Conservation (phyloP, 257 asterid genomes). For the Solanum acaule region DNA sequence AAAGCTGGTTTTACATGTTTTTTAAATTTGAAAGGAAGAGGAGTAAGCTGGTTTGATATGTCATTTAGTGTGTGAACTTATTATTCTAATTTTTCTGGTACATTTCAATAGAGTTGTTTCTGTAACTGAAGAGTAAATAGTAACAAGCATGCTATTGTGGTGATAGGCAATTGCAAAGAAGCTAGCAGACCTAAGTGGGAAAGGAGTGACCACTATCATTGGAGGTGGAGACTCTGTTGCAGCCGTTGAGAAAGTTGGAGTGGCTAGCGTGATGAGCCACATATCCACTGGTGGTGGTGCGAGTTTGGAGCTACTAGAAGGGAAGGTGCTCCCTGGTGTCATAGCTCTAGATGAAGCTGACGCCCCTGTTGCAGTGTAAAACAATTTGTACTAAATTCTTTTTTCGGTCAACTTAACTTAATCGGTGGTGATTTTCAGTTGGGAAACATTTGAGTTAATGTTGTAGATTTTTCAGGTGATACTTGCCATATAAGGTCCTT, state of each 20-base stretch:
- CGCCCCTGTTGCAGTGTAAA: constrained; percentile 54
- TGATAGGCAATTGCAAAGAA: constrained; percentile 68
- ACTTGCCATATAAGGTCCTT: neutral
- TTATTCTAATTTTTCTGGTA: neutral
- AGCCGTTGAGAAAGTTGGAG: constrained; percentile 88
- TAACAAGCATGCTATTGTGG: neutral
- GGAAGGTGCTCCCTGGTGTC: constrained; percentile 82
- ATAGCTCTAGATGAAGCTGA: constrained; percentile 74
- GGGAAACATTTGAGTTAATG: constrained; percentile 24
- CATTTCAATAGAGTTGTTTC: neutral
- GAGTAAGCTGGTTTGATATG: too few relatives aligned
- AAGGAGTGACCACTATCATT: constrained; percentile 81
- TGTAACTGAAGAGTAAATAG: neutral
- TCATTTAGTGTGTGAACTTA: too few relatives aligned
- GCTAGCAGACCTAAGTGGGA: constrained; percentile 70
- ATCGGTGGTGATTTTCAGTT: constrained; percentile 2
- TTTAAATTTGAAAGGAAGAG: neutral
- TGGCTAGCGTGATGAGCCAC: constrained; percentile 83
- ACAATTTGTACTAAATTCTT: constrained; percentile 6
- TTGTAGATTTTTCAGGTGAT: constrained; percentile 19
- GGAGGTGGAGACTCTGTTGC: constrained; percentile 98
- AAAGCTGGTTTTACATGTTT: neutral
- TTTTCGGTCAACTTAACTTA: neutral
- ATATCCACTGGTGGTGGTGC: constrained; percentile 96
- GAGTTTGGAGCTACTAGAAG: constrained; percentile 88